A percentile compares a stretch with the other conserved stretches of the same genome.
phyloP scores from a whole-genome alignment of 176 grass and related monocot species.

The Urochloa ruziziensis region DNA sequence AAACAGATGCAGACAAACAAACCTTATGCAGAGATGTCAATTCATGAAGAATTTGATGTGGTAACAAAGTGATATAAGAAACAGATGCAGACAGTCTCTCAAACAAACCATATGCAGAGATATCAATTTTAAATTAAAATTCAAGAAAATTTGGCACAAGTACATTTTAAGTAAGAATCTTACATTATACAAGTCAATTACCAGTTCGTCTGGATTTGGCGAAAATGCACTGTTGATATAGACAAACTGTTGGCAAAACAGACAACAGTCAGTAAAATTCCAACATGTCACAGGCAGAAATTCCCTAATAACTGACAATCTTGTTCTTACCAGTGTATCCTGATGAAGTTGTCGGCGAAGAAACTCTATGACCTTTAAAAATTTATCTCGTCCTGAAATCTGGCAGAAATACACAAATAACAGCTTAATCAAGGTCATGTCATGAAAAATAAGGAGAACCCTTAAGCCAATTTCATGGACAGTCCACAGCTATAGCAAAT shows the following conservation, averaged over 20 bases:
- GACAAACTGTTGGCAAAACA: constrained; percentile 56
- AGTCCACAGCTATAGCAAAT: neutral
- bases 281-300: neutral
- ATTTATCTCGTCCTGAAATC: constrained; percentile 81
- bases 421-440: neutral
- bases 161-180: constrained; percentile 9
- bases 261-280: constrained; percentile 19
- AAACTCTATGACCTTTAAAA: constrained; percentile 87
- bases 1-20: neutral
- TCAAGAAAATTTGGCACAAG: neutral
- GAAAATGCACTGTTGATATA: constrained; percentile 90
- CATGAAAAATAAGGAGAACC: neutral
- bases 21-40: too few species aligned
- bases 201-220: constrained; percentile 76
- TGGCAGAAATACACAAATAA: constrained; percentile 9
- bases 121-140: neutral
- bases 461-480: neutral
- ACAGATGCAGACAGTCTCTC: neutral
- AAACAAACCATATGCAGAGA: neutral
- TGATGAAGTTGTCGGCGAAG: constrained; percentile 74
- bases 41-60: neutral
- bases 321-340: constrained; percentile 62
- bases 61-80: neutral
- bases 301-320: neutral
- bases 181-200: constrained; percentile 89